Evolutionary conservation across 495 filamentous ascomycete genomes (phyloP).

Genomic region (Daldinia loculata): DNA sequence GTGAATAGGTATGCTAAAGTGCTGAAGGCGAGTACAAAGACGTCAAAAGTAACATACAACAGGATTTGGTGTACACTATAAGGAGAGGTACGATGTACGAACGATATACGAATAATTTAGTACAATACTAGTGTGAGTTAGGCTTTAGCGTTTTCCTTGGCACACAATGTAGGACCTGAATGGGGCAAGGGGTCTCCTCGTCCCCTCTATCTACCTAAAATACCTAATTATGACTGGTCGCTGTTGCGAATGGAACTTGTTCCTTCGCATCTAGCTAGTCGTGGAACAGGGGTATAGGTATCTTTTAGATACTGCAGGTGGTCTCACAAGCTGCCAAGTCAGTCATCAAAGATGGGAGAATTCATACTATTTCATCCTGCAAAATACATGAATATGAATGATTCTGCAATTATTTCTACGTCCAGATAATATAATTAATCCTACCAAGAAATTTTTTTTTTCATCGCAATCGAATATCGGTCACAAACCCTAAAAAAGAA

Average conservation of each 20-base stretch:
- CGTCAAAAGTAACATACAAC: slow-evolving; percentile 25
- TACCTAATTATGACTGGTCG: neutral
- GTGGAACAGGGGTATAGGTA: neutral
- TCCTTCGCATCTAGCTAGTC: neutral
- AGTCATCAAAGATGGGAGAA: neutral
- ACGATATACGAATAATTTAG: slow-evolving; percentile 1
- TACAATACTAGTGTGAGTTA: neutral
- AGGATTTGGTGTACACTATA: slow-evolving; percentile 14
- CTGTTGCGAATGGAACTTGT: neutral
- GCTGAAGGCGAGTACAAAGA: slow-evolving; percentile 8
- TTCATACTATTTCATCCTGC: neutral
- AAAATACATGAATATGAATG: neutral
- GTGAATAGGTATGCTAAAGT: neutral
- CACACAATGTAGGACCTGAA: slow-evolving; percentile 9
- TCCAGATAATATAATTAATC: too few relatives aligned
- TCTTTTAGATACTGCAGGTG: neutral
- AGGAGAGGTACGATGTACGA: slow-evolving; percentile 1
- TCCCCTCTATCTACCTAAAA: neutral
- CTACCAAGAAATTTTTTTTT: too few relatives aligned
- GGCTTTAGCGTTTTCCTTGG: slow-evolving; percentile 26
- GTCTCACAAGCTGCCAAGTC: neutral
- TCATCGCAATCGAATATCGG: too few relatives aligned
- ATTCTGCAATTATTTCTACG: neutral
- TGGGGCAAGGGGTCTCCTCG: neutral
- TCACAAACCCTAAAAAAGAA: neutral